phyloP scores from a whole-genome alignment of 805 yeast species.

The Starmera amethionina region DNA sequence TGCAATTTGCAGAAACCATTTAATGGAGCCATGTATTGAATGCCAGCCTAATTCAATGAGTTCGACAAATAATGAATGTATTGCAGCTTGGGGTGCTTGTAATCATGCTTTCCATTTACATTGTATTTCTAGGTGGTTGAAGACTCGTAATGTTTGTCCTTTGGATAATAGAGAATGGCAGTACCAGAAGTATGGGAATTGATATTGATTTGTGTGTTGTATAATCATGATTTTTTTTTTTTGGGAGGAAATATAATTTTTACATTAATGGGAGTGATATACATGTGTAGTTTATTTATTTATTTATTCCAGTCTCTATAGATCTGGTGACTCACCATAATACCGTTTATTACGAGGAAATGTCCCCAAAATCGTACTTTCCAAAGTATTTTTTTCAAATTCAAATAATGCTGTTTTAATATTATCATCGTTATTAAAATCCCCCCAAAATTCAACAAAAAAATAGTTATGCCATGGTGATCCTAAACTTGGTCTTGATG shows the following conservation, averaged over 20 bases:
- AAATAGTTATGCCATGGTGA: slow-evolving; percentile 76
- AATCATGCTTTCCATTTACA: slow-evolving; percentile 98
- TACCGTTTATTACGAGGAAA: slow-evolving; percentile 37
- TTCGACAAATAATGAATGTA: slow-evolving; percentile 61
- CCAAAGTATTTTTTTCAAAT: slow-evolving; percentile 33
- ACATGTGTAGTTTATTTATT: too few relatives aligned
- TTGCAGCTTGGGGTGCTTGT: slow-evolving; percentile 95
- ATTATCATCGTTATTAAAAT: slow-evolving; percentile 21
- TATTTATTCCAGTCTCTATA: too few relatives aligned
- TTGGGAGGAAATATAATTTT: too few relatives aligned
- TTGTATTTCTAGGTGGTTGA: slow-evolving; percentile 92
- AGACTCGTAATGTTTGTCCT: slow-evolving; percentile 94
- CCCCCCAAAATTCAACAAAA: slow-evolving; percentile 60
- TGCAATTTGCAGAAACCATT: slow-evolving; percentile 95
- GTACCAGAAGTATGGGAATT: slow-evolving; percentile 63
- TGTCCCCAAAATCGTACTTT: slow-evolving; percentile 50
- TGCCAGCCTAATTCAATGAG: slow-evolving; percentile 80
- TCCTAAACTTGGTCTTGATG: slow-evolving; percentile 64
- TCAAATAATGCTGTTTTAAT: slow-evolving; percentile 28
- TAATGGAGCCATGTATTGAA: slow-evolving; percentile 97
- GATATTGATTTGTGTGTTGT: slow-evolving; percentile 3
- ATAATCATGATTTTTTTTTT: background rate
- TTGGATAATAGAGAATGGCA: slow-evolving; percentile 90
- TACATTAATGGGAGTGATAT: background rate
- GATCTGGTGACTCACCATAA: slow-evolving; percentile 13